These are phyloP conservation scores for Isabelozyma pseudorhagii DNA, from an alignment of 805 yeast species.

Conservation along the genomic window DNA sequence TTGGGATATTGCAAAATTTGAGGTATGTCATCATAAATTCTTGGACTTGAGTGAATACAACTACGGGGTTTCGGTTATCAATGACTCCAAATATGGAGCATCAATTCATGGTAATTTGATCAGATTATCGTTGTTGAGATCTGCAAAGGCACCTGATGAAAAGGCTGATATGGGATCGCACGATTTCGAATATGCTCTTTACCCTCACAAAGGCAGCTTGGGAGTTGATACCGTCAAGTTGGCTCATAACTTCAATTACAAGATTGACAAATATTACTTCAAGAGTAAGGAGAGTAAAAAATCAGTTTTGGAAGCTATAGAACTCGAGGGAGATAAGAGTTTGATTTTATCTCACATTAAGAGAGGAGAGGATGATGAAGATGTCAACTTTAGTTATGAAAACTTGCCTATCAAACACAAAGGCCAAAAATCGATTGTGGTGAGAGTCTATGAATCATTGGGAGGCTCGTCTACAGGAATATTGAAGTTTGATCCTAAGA, in stretches of 20 bases:
- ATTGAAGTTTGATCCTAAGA: conserved; percentile 37
- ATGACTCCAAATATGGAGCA: conserved; percentile 88
- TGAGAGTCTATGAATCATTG: conserved; percentile 80
- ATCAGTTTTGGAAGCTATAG: conserved; percentile 15
- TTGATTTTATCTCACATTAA: conserved; percentile 75
- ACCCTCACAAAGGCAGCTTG: conserved; percentile 76
- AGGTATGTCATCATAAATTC: conserved; percentile 90
- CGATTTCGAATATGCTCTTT: conserved; percentile 74
- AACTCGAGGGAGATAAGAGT: conserved; percentile 47
- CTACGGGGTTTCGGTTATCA: conserved; percentile 84
- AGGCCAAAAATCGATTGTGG: conserved; percentile 47
- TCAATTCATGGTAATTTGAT: conserved; percentile 90
- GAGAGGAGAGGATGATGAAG: conserved; percentile 81
- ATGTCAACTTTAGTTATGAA: conserved; percentile 43
- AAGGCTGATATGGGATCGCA: conserved; percentile 93
- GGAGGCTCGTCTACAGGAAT: conserved; percentile 71
- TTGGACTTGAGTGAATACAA: conserved; percentile 85
- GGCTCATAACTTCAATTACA: conserved; percentile 78
- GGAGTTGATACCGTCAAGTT: conserved; percentile 63
- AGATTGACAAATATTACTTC: conserved; percentile 9
- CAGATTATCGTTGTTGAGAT: conserved; percentile 80
- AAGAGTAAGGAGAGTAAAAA: conserved; percentile 13
- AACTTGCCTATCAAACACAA: conserved; percentile 42
- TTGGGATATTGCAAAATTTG: conserved; percentile 97
- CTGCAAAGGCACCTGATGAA: conserved; percentile 94